Conservation (phyloP, 192 early-diverging fungal genomes). For the Coemansia nantahalensis region DNA sequence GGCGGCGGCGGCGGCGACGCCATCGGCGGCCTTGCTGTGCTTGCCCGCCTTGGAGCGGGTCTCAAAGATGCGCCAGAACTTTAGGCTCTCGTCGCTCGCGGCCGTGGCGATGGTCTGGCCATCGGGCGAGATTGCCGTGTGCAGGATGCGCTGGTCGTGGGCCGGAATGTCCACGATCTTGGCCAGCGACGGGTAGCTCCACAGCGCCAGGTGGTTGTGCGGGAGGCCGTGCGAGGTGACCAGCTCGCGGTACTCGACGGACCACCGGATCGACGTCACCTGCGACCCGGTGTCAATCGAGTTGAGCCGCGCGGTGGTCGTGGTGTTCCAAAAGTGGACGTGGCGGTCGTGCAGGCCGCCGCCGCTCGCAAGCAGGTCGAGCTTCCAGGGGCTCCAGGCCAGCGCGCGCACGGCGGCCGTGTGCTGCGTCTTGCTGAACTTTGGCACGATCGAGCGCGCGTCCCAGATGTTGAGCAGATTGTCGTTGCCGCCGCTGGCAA, state of each 20-base stretch:
- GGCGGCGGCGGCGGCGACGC: conserved; percentile 3
- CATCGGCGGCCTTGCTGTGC: conserved; percentile 12
- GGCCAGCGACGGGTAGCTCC: conserved; percentile 73
- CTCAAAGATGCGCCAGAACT: conserved; percentile 95
- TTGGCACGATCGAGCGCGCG: conserved; percentile 60
- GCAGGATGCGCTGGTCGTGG: conserved; percentile 85
- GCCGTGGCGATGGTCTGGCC: conserved; percentile 90
- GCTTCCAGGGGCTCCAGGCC: conserved; percentile 95
- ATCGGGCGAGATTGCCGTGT: conserved; percentile 88
- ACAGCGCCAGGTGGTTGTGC: conserved; percentile 80
- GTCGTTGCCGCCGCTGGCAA: conserved; percentile 96
- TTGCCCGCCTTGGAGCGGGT: conserved; percentile 35
- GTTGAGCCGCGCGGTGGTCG: conserved; percentile 59
- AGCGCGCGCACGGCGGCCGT: conserved; percentile 90
- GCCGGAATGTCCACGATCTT: conserved; percentile 78
- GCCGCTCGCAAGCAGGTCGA: conserved; percentile 79
- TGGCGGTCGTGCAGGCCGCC: conserved; percentile 88
- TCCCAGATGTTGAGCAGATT: conserved; percentile 92
- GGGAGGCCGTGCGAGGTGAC: conserved; percentile 92
- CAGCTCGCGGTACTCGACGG: conserved; percentile 78
- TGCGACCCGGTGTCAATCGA: conserved; percentile 82
- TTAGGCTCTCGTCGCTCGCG: conserved; percentile 90
- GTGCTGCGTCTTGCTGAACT: conserved; percentile 71
- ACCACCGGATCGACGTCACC: conserved; percentile 92
- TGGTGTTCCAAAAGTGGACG: conserved; percentile 92